phyloP scores from a whole-genome alignment of 1,284 basidiomycete species.

The Nidula niveotomentosa region DNA sequence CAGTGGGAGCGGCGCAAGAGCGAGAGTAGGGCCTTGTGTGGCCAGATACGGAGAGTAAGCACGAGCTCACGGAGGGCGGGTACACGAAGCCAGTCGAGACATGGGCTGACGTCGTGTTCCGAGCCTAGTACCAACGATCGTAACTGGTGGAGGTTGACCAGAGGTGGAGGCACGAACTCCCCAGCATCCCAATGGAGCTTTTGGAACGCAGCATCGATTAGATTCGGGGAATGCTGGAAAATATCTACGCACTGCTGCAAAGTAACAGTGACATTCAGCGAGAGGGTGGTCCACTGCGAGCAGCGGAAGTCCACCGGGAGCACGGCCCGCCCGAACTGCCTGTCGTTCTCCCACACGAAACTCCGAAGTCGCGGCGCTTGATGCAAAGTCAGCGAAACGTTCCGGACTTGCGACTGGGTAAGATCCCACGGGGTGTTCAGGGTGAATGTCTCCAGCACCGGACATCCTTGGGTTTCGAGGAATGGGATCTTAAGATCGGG shows the following conservation, averaged over 20 bases:
- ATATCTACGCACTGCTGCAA: constrained; percentile 12
- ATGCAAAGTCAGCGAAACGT: constrained; percentile 7
- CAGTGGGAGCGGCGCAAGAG: constrained; percentile 10
- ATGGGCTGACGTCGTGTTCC: not conserved
- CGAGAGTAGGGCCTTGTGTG: not conserved
- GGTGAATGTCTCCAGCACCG: constrained; percentile 10
- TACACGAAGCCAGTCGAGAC: constrained; percentile 5
- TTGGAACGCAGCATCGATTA: constrained; percentile 10
- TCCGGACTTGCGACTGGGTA: constrained; percentile 1
- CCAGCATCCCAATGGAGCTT: not conserved
- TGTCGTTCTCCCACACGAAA: constrained; percentile 13
- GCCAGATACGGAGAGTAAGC: not conserved
- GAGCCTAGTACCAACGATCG: constrained; percentile 2
- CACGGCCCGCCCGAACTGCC: not conserved
- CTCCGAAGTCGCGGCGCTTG: constrained; percentile 8
- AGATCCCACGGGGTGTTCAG: constrained; percentile 9
- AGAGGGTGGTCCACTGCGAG: constrained; percentile 11
- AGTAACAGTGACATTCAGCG: constrained; percentile 10
- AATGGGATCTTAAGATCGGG: not conserved
- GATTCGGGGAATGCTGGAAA: constrained; percentile 6
- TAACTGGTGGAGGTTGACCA: not conserved
- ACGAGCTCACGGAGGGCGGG: constrained; percentile 7
- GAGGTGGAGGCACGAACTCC: not conserved
- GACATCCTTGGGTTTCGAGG: not conserved
- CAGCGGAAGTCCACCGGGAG: constrained; percentile 10